A percentile compares a stretch with the other conserved stretches of the same genome.
Evolutionary conservation across 176 grass and related monocot genomes (phyloP).

Genomic region (Musa acuminata): DNA sequence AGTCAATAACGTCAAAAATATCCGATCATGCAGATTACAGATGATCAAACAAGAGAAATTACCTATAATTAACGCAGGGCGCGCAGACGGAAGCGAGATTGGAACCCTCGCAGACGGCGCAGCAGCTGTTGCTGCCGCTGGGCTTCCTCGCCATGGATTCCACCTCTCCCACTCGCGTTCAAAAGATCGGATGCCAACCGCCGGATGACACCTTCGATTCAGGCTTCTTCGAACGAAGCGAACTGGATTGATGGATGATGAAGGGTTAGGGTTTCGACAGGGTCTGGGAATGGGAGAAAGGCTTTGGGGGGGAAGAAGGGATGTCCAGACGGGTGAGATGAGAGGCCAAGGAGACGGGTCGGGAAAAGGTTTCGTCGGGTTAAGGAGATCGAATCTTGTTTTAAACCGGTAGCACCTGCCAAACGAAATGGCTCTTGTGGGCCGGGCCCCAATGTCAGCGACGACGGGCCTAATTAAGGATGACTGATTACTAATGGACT

Average conservation of each 20-base stretch:
- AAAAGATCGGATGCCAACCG: background rate
- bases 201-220: background rate
- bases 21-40: background rate
- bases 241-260: background rate
- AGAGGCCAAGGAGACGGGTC: too few relatives aligned
- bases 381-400: too few relatives aligned
- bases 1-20: background rate
- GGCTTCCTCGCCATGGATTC: constrained; percentile 20
- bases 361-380: too few relatives aligned
- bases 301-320: too few relatives aligned
- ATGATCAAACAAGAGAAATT: background rate
- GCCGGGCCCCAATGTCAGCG: too few relatives aligned
- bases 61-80: constrained; percentile 71
- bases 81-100: constrained; percentile 79
- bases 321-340: too few relatives aligned
- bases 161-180: background rate
- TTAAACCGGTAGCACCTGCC: too few relatives aligned
- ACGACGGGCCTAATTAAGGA: too few relatives aligned
- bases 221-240: background rate
- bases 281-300: background rate
- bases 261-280: background rate
- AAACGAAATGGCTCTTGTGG: too few relatives aligned
- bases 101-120: constrained; percentile 69
- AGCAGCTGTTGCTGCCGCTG: constrained; percentile 20
- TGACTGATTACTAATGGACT: too few relatives aligned